phyloP scores from a whole-genome alignment of 2,329 filamentous ascomycete species.

The Colletotrichum sp. region DNA sequence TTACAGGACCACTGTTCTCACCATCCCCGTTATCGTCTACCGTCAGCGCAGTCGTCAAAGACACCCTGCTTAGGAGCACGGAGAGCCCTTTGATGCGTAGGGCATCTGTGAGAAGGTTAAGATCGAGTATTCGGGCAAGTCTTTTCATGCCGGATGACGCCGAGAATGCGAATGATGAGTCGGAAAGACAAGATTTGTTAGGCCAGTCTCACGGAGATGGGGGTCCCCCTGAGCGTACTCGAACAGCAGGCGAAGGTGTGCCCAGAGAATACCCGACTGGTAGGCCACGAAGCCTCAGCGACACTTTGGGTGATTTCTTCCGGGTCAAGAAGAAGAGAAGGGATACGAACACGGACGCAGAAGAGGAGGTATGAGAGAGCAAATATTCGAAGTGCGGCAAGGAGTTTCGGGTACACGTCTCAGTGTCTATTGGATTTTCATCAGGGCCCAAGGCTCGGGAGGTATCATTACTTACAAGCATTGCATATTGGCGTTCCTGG shows the following conservation, averaged over 20 bases:
- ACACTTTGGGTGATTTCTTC: conserved; percentile 46
- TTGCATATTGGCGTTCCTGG: conserved; percentile 22
- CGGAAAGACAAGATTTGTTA: conserved; percentile 8
- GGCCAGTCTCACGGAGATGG: neutral
- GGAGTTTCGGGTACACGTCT: neutral
- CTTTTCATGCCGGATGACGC: conserved; percentile 57
- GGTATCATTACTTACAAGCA: conserved; percentile 8
- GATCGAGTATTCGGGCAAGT: conserved; percentile 57
- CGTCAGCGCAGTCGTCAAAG: conserved; percentile 62
- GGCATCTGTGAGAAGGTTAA: conserved; percentile 51
- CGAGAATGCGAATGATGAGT: conserved; percentile 30
- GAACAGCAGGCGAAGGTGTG: conserved; percentile 11
- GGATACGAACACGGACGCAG: conserved; percentile 23
- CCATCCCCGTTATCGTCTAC: conserved; percentile 66
- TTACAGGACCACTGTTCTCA: conserved; percentile 58
- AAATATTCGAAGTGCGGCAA: too few relatives aligned
- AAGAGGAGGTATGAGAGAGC: conserved; percentile 5
- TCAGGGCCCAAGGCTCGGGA: neutral
- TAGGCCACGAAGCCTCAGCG: conserved; percentile 45
- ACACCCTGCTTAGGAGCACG: conserved; percentile 55
- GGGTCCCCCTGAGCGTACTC: conserved; percentile 4
- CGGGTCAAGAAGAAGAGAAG: conserved; percentile 36
- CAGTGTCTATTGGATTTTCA: neutral
- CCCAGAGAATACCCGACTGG: conserved; percentile 24
- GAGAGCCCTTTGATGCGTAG: conserved; percentile 43